Percentiles rank a stretch among this genome's conserved stretches.
phyloP scores from a whole-genome alignment of 805 yeast genomes.

The Candida namnaoensis region DNA sequence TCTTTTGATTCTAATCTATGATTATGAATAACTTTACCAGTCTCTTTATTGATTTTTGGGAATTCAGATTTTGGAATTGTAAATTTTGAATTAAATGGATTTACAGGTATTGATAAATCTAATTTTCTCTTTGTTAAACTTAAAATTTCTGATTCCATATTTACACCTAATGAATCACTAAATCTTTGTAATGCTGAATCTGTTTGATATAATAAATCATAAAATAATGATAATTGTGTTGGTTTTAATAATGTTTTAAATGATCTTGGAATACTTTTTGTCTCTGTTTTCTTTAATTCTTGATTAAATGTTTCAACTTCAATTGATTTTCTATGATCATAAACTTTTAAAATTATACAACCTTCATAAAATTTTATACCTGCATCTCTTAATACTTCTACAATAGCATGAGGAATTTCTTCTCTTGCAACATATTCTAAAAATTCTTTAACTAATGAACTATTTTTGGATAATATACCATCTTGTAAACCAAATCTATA shows the following conservation, averaged over 20 bases:
- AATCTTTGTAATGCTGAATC: constrained; percentile 63
- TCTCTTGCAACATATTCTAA: constrained; percentile 72
- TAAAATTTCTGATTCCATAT: constrained; percentile 83
- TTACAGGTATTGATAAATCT: constrained; percentile 63
- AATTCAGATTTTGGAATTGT: constrained; percentile 37
- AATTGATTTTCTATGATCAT: constrained; percentile 62
- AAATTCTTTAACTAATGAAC: constrained; percentile 72
- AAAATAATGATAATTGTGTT: constrained; percentile 71
- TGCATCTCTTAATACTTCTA: constrained; percentile 84
- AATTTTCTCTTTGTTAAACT: constrained; percentile 72
- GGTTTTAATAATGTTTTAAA: constrained; percentile 76
- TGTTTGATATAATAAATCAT: constrained; percentile 77
- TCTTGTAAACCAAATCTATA: constrained; percentile 89
- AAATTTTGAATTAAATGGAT: constrained; percentile 45
- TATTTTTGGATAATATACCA: constrained; percentile 73
- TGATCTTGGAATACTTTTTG: constrained; percentile 41
- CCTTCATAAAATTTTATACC: constrained; percentile 85
- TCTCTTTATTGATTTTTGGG: constrained; percentile 28
- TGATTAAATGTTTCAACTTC: constrained; percentile 5
- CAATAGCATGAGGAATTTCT: constrained; percentile 80
- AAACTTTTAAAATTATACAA: constrained; percentile 76
- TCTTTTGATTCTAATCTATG: constrained; percentile 30
- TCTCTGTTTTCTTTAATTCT: constrained; percentile 5
- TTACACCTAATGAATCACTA: constrained; percentile 69
- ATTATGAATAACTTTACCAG: constrained; percentile 22